Base-by-base conservation (phyloP, 1,284 basidiomycete species). In the Cutaneotrichosporon daszewskae region DNA sequence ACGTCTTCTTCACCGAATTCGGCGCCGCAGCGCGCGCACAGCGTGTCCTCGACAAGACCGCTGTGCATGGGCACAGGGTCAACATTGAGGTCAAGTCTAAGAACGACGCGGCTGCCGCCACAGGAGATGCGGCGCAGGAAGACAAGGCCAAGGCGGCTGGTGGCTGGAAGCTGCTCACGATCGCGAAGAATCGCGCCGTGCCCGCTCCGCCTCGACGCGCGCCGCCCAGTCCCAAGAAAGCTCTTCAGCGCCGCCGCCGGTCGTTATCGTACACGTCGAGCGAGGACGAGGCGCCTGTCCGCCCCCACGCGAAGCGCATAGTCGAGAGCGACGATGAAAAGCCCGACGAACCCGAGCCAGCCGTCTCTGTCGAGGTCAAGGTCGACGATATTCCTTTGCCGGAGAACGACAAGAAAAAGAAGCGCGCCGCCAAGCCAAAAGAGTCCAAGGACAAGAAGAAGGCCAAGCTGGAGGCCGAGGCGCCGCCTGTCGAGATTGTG, bases 1-100 rank as follows among this genome's bases (percentile, higher is more conserved):
- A 68, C 39, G 52, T 69, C 17, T 56, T 70, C 25, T 70, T 70
- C 43, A 24, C 40, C 14, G 60, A 68, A 16, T 52, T 53, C 32
- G 38, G 41, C 18, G 25, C 60, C 4, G 66, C 66, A 0, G 36
- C 53, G 24, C 43, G 54, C 12, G 64, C 62, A 0, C 55, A 53
- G 26, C 46, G 46, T 12, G 49, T 66, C 12, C 55, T 70, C 20
- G 57, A 67, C 49, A 57, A 53, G n/a, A 62, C 63, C 2, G 45
- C 49, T 1, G 51, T 66, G 5, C 57, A 55, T 24, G 61, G 64
- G 0, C 54, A 61, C 35, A 47, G 56, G 4, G 34, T 69, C 25
- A 44, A 40, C 17, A 46, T 62, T 19, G 43, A 55, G 13, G 56
- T 63, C 13, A 55, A 59, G 16, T 44, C 54, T 10, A 54, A 55